Percentiles rank a stretch among this genome's conserved stretches.
Evolutionary conservation across 1,139 yeast species (phyloP).

Genomic region (Sugiyamaella xylanicola): DNA sequence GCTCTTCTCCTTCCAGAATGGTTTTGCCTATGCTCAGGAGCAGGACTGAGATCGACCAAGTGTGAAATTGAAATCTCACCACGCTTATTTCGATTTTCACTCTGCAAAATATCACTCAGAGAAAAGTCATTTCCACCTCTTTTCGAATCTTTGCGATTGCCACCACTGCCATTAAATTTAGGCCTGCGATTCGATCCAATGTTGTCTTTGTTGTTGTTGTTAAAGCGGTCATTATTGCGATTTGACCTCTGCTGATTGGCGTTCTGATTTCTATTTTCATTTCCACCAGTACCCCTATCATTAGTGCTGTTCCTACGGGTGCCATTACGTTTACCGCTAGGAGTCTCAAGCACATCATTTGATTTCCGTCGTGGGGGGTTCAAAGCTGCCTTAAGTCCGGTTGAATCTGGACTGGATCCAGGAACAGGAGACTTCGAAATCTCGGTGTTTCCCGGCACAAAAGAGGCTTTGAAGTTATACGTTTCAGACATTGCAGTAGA

Average conservation of each 20-base stretch:
- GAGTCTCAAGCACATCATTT: not conserved
- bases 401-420: not conserved
- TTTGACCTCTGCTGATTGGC: not conserved
- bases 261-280: not conserved
- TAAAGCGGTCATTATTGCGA: not conserved
- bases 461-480: conserved; percentile 27
- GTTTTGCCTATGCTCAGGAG: conserved; percentile 3
- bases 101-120: conserved; percentile 14
- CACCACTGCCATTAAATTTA: conserved; percentile 8
- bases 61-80: conserved; percentile 39
- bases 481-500: conserved; percentile 20
- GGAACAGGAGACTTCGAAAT: not conserved
- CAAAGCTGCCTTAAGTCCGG: not conserved
- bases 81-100: conserved; percentile 28
- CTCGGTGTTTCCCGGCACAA: conserved; percentile 21
- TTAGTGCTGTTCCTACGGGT: not conserved
- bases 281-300: not conserved
- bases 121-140: conserved; percentile 7
- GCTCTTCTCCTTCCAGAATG: conserved; percentile 9
- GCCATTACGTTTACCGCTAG: not conserved
- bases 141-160: conserved; percentile 9
- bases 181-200: conserved; percentile 7
- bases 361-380: not conserved
- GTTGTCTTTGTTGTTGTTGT: not conserved
- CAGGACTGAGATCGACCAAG: conserved; percentile 35